Base-by-base conservation (phyloP, 495 filamentous ascomycete species). In the Trichoderma erinaceum region DNA sequence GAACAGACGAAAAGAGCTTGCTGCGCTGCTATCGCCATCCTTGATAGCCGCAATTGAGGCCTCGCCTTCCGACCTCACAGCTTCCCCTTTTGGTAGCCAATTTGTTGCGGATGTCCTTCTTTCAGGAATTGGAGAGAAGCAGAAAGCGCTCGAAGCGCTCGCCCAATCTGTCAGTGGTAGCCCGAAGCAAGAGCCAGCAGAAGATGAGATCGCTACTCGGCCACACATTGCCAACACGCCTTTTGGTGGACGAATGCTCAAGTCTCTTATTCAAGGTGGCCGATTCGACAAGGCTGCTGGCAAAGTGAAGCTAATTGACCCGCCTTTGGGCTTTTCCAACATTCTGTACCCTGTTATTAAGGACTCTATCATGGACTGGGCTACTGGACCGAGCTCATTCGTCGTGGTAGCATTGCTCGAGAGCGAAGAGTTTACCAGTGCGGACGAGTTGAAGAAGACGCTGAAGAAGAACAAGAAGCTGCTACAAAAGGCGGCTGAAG, bases 201-300 rank as follows among this genome's bases (percentile, higher is more conserved):
- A 77, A 18, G 74, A 79, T 58, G 83, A 85, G 7, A 72, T 67
- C 52, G 38, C 69, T n/a, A 69, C 75, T 0, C 70, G 69, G 4
- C 74, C 76, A 1, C 88, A 91, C 73, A 79, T 88, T 63, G 84
- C 83, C 29, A 77, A 80, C 66, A 83, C 84, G 0, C 79, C 92
- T 3, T 83, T 86, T 67, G 89, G 88, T 2, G 91, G 92, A n/a
- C 87, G 90, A 64, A 90, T 97, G 88, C 84, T 97, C 69, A 97
- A 96, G 78, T 88, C 88, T 0, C 84, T 99, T 1, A 90, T 97
- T 32, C 85, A 89, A 41, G 94, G 95, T 25, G 95, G 96, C 12
- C 86, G 84, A 29, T 99, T 89, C 75, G 92, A 97, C 78, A 81
- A 80, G 27, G 83, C 81, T 43, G 81, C 83, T 3, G 91, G 90